These are phyloP conservation scores for Aspergillus ochraceoroseus DNA, from an alignment of 2,329 filamentous ascomycete species.

Conservation along the genomic window DNA sequence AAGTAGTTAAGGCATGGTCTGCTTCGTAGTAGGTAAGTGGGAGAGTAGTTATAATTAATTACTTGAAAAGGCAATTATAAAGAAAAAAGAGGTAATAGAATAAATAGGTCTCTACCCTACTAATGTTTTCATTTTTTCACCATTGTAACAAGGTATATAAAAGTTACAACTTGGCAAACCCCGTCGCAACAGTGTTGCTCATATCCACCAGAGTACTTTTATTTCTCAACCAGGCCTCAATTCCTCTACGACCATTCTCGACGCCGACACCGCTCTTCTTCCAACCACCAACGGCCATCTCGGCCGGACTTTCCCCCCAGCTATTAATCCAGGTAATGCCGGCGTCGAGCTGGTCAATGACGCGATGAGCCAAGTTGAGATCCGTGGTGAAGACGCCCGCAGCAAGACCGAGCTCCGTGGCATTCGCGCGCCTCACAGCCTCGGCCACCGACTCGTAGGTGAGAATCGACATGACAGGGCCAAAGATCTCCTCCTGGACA, in stretches of 20 bases:
- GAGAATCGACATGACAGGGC: constrained; percentile 78
- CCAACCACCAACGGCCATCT: constrained; percentile 91
- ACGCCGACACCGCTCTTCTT: constrained; percentile 84
- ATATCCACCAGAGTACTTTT: constrained; percentile 87
- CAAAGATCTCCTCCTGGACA: constrained; percentile 78
- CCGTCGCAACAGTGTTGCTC: constrained; percentile 63
- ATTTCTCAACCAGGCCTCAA: constrained; percentile 77
- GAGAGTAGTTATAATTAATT: no score
- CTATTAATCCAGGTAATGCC: constrained; percentile 92
- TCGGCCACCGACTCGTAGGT: constrained; percentile 67
- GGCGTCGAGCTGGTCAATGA: constrained; percentile 67
- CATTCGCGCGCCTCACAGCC: constrained; percentile 67
- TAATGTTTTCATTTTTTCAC: no score
- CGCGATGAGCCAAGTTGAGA: constrained; percentile 65
- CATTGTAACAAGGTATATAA: no score
- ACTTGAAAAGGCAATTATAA: no score
- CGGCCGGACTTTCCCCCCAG: constrained; percentile 86
- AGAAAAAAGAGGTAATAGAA: no score
- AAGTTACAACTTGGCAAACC: constrained; percentile 65
- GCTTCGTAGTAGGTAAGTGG: no score
- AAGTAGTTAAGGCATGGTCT: no score
- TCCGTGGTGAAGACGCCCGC: constrained; percentile 78
- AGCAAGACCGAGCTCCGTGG: constrained; percentile 71
- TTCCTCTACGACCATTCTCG: constrained; percentile 74
- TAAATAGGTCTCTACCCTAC: no score